Evolutionary conservation across 345 rosid genomes (phyloP), one percentile per base, ranked within the genome.

Genomic region (Crucihimalaya himalaica): DNA sequence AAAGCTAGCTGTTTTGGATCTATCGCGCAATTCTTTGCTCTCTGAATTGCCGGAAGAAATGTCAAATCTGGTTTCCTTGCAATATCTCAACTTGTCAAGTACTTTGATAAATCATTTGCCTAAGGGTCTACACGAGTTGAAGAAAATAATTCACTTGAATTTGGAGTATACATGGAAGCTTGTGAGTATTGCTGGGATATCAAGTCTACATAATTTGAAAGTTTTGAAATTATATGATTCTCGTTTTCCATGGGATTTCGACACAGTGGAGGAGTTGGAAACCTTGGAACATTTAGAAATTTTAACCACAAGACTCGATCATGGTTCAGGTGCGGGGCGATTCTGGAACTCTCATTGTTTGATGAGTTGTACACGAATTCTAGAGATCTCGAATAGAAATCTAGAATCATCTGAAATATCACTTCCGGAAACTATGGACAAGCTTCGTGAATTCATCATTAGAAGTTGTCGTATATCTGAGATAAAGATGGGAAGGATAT

Each of bases 1-100:
- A n/a, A 53, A n/a, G 40, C 40, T 83, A 28, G 42, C 6, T 66
- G 83, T 77, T 48, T 54, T 80, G 72, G 75, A 82, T 54, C 64
- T 82, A 27, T 82, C 83, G 1, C 0, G 5, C 1, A 3, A 9
- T 0, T 19, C 0, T 3, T 27, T 0, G 25, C 25, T 63, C 9
- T 0, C 0, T 2, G 47, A 39, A 31, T 14, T 71, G 8, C 73
- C 77, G 0, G 7, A 50, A 0, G 61, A 11, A 35, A 54, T 73
- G 45, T 78, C 81, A 12, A 4, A 35, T 1, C 14, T 72, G 15
- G 50, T 34, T 47, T 74, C 66, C 2, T 67, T 56, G 71, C 69
- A 32, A 23, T 74, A 70, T 73, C 84, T 55, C 54, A 42, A 54
- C 53, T 46, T 65, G 31, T 20, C 34, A 16, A 0, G 0, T 2